phyloP scores from a whole-genome alignment of 2,329 filamentous ascomycete genomes.

The Paecilomyces niveus region DNA sequence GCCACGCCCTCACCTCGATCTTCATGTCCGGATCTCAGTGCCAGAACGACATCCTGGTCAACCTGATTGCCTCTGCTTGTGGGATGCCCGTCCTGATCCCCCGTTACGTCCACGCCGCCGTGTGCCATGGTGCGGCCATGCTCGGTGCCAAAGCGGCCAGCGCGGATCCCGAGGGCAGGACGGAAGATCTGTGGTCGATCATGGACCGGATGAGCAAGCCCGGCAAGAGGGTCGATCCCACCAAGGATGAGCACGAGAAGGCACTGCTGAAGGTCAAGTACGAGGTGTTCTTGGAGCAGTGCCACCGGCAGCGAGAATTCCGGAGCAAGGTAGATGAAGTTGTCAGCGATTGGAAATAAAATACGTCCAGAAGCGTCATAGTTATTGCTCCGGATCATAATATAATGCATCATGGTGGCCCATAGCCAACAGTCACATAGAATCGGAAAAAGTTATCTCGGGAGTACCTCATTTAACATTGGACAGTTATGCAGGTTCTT shows the following conservation, averaged over 20 bases:
- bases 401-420: not conserved
- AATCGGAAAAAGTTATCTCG: not conserved
- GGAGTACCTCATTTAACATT: not conserved
- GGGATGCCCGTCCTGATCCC: slow-evolving; percentile 90
- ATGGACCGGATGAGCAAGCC: slow-evolving; percentile 98
- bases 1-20: slow-evolving; percentile 82
- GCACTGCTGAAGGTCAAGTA: slow-evolving; percentile 82
- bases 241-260: slow-evolving; percentile 65
- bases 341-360: slow-evolving; percentile 36
- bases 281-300: slow-evolving; percentile 90
- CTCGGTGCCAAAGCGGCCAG: slow-evolving; percentile 94
- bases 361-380: not conserved
- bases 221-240: slow-evolving; percentile 73
- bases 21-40: slow-evolving; percentile 99
- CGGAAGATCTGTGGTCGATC: slow-evolving; percentile 86
- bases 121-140: slow-evolving; percentile 98
- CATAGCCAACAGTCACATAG: not conserved
- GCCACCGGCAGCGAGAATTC: slow-evolving; percentile 75
- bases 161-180: slow-evolving; percentile 66
- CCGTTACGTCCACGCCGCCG: slow-evolving; percentile 86
- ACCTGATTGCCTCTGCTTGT: slow-evolving; percentile 82
- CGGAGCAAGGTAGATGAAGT: slow-evolving; percentile 67
- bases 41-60: slow-evolving; percentile 89
- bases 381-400: not conserved
- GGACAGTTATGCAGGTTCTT: not conserved